Conservation (phyloP, 1,284 basidiomycete genomes). For the Ceratobasidium theobromae region DNA sequence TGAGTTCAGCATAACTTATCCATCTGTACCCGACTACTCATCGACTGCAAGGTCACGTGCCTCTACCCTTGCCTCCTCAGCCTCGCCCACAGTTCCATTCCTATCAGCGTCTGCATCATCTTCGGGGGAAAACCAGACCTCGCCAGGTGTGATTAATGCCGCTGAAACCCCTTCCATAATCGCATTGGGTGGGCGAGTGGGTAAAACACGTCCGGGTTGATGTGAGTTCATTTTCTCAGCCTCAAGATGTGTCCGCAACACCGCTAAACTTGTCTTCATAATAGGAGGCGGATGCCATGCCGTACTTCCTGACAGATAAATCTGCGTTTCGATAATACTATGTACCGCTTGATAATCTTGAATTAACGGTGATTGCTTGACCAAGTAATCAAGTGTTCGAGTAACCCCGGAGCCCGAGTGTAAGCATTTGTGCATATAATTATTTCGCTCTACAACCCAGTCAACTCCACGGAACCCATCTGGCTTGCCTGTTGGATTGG, state of each 20-base stretch:
- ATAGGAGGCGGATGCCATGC: background rate
- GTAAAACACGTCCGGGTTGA: background rate
- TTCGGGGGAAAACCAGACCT: background rate
- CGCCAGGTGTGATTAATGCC: background rate
- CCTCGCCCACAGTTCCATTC: background rate
- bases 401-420: background rate
- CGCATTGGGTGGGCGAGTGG: background rate
- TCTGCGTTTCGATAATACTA: background rate
- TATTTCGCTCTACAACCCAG: slow-evolving; percentile 43
- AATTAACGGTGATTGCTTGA: slow-evolving; percentile 6
- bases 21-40: background rate
- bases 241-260: background rate
- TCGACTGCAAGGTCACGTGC: background rate
- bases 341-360: background rate
- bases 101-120: background rate
- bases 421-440: slow-evolving; percentile 32
- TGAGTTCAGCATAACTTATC: background rate
- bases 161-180: background rate
- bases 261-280: background rate
- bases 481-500: slow-evolving; percentile 41
- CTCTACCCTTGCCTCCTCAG: background rate
- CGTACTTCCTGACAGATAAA: background rate
- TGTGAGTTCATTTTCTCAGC: slow-evolving; percentile 4
- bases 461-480: slow-evolving; percentile 41
- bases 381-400: background rate